Percentiles rank a stretch among this genome's conserved stretches.
phyloP scores from a whole-genome alignment of 805 yeast genomes.

The Starmerella bombi region DNA sequence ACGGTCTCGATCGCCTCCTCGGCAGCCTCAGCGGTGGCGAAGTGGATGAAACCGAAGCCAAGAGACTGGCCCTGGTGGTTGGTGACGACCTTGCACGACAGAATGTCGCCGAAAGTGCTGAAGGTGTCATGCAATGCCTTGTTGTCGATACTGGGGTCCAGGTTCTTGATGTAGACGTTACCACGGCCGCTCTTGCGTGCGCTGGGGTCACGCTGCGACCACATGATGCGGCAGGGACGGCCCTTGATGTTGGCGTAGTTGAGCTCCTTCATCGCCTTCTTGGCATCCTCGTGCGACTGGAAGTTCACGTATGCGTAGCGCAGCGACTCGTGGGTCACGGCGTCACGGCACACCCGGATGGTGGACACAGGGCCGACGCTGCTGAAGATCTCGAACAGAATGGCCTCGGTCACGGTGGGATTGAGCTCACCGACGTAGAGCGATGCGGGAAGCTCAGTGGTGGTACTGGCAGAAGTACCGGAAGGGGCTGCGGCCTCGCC shows the following conservation, averaged over 20 bases:
- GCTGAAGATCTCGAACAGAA: constrained; percentile 85
- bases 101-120: constrained; percentile 87
- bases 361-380: constrained; percentile 91
- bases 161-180: constrained; percentile 94
- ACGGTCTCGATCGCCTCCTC: constrained; percentile 90
- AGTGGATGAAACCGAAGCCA: constrained; percentile 97
- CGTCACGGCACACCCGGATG: constrained; percentile 97
- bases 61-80: constrained; percentile 84
- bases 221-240: constrained; percentile 96
- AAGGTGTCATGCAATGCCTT: constrained; percentile 97
- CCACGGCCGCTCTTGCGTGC: constrained; percentile 90
- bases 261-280: constrained; percentile 84
- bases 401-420: constrained; percentile 84
- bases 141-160: constrained; percentile 97
- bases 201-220: constrained; percentile 99
- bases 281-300: constrained; percentile 80
- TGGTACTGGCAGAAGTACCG: constrained; percentile 22
- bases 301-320: constrained; percentile 98
- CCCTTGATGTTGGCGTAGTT: constrained; percentile 92
- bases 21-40: constrained; percentile 85
- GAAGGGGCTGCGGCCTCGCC: constrained; percentile 21
- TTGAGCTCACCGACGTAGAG: constrained; percentile 96
- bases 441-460: constrained; percentile 40
- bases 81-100: constrained; percentile 94
- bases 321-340: constrained; percentile 87